Percentiles rank a stretch among this genome's conserved stretches.
Conservation (phyloP, 169 alveolate species). For the Plasmodium cynomolgi region DNA sequence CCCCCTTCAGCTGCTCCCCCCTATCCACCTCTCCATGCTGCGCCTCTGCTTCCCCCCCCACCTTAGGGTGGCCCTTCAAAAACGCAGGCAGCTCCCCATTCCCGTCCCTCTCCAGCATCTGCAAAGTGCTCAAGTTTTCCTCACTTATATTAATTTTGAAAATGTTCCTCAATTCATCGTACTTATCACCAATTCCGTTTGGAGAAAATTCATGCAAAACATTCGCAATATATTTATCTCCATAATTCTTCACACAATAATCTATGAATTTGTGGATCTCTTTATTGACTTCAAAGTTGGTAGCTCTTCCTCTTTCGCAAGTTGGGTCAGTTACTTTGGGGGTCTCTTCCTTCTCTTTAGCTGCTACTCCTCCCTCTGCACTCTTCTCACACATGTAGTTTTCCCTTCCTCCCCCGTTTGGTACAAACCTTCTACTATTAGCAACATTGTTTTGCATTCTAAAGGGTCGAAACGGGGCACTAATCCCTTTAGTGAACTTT, state of each 20-base stretch:
- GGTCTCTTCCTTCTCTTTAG: neutral
- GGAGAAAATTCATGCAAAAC: slow-evolving; percentile 40
- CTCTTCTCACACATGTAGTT: neutral
- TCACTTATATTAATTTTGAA: slow-evolving; percentile 44
- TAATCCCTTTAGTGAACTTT: neutral
- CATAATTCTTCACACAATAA: slow-evolving; percentile 70
- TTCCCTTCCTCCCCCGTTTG: neutral
- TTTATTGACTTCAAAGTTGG: slow-evolving; percentile 48
- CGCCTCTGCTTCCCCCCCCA: neutral
- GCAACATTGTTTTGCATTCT: neutral
- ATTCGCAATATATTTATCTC: slow-evolving; percentile 36
- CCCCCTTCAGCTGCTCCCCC: no score
- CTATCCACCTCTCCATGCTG: neutral
- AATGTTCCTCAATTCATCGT: slow-evolving; percentile 45
- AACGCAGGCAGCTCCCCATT: slow-evolving; percentile 5
- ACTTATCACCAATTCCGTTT: slow-evolving; percentile 12
- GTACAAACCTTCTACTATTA: neutral
- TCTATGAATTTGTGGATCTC: slow-evolving; percentile 70
- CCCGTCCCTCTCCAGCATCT: slow-evolving; percentile 24
- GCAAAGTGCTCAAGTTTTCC: slow-evolving; percentile 33
- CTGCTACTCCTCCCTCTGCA: neutral
- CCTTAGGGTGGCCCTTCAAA: slow-evolving; percentile 4
- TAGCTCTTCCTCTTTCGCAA: neutral
- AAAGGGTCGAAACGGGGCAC: neutral
- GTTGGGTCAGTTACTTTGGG: neutral